Percentiles rank a stretch among this genome's conserved stretches.
phyloP scores from a whole-genome alignment of 2,329 filamentous ascomycete genomes.

The Colletotrichum sp. region DNA sequence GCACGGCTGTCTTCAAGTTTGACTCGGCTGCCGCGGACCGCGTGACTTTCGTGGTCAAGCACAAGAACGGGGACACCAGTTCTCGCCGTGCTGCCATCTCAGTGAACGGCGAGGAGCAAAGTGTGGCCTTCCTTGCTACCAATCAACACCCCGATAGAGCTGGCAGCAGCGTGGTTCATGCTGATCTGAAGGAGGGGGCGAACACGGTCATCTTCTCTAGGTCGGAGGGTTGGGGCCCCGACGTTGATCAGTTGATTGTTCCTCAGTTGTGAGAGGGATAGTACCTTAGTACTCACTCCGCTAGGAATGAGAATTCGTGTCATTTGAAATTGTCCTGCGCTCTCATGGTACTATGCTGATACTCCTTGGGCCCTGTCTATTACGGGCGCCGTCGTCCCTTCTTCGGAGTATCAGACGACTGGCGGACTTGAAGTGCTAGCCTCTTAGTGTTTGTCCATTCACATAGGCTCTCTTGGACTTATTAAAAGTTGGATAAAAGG shows the following conservation, averaged over 20 bases:
- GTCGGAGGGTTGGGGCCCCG: conserved; percentile 47
- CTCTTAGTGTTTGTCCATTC: not conserved
- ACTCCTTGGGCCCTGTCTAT: not conserved
- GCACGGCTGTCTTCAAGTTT: conserved; percentile 53
- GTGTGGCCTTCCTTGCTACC: conserved; percentile 59
- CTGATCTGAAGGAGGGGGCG: conserved; percentile 47
- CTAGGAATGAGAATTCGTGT: not conserved
- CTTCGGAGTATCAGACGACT: not conserved
- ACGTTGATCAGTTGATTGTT: conserved; percentile 59
- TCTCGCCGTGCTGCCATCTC: conserved; percentile 57
- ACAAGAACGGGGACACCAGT: conserved; percentile 57
- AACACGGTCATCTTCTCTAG: conserved; percentile 55
- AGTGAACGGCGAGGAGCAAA: conserved; percentile 58
- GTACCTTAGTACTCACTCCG: too few relatives aligned
- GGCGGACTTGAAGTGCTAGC: not conserved
- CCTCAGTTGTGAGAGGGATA: conserved; percentile 30
- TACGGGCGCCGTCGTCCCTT: not conserved
- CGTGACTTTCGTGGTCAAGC: conserved; percentile 59
- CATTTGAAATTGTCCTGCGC: rapidly evolving
- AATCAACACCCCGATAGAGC: conserved; percentile 39
- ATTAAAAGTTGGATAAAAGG: not conserved
- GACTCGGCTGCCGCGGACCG: conserved; percentile 44
- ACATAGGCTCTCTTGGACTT: not conserved
- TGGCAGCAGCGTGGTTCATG: conserved; percentile 50
- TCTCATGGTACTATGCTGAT: not conserved